phyloP scores from a whole-genome alignment of 2,329 filamentous ascomycete genomes.

The Talaromyces sp. region DNA sequence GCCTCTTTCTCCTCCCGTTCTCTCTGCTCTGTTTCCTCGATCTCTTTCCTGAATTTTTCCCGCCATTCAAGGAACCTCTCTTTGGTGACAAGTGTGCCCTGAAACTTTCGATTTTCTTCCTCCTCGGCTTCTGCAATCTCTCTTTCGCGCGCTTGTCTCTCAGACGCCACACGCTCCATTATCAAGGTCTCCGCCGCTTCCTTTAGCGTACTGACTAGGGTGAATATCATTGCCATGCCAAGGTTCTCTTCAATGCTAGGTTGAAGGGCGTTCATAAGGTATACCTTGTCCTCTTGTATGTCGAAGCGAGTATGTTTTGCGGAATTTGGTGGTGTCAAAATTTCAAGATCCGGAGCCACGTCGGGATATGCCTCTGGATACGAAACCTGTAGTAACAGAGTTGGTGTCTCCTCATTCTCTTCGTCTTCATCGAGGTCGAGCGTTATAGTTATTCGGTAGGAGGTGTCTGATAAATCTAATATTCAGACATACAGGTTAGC shows the following conservation, averaged over 20 bases:
- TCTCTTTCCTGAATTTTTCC: conserved; percentile 69
- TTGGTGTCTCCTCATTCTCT: conserved; percentile 57
- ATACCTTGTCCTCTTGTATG: conserved; percentile 71
- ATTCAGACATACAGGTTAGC: conserved; percentile 18
- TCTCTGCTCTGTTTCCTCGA: conserved; percentile 64
- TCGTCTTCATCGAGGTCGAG: conserved; percentile 69
- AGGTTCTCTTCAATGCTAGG: conserved; percentile 84
- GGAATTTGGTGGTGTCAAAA: conserved; percentile 67
- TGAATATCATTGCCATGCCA: conserved; percentile 97
- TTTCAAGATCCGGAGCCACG: conserved; percentile 73
- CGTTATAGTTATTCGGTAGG: conserved; percentile 80
- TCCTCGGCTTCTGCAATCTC: conserved; percentile 62
- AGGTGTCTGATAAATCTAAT: conserved; percentile 79
- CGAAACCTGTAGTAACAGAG: conserved; percentile 74
- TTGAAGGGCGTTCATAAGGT: conserved; percentile 64
- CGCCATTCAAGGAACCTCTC: conserved; percentile 84
- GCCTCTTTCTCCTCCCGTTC: conserved; percentile 69
- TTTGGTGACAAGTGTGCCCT: conserved; percentile 80
- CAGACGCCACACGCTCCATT: conserved; percentile 62
- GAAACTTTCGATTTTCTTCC: conserved; percentile 95
- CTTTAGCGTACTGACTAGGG: conserved; percentile 79
- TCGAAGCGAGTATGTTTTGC: conserved; percentile 68
- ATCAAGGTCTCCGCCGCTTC: conserved; percentile 86
- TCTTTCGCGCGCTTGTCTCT: conserved; percentile 49
- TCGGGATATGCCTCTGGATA: conserved; percentile 93